Conservation (phyloP, 1,139 yeast species). For the Debaryomyces psychrophilus region DNA sequence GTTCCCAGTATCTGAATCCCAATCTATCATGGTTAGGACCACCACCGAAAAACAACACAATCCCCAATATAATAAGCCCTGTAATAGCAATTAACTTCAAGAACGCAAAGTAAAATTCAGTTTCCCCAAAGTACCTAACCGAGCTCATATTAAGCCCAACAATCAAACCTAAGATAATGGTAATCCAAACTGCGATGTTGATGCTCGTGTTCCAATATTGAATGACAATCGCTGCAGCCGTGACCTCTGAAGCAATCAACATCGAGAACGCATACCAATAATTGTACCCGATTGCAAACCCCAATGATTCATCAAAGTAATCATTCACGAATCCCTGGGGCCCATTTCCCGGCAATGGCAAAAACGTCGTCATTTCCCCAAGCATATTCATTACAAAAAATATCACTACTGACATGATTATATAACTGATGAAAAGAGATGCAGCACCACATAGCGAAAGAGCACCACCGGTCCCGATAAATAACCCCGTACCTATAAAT, state of each 20-base stretch:
- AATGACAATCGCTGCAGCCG: conserved; percentile 55
- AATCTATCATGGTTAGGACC: conserved; percentile 60
- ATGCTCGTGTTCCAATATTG: conserved; percentile 60
- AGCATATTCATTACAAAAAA: conserved; percentile 60
- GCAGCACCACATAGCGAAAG: conserved; percentile 55
- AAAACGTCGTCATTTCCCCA: conserved; percentile 64
- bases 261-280: conserved; percentile 54
- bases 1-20: conserved; percentile 66
- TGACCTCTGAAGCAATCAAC: conserved; percentile 52
- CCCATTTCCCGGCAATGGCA: conserved; percentile 55
- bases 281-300: conserved; percentile 53
- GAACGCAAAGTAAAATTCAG: conserved; percentile 68
- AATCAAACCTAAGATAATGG: conserved; percentile 47
- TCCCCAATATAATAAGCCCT: conserved; percentile 46
- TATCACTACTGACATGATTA: conserved; percentile 53
- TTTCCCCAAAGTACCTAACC: conserved; percentile 61
- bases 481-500: conserved; percentile 37
- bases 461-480: conserved; percentile 53
- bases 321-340: conserved; percentile 43
- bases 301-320: conserved; percentile 39
- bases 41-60: conserved; percentile 51
- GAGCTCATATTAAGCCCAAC: conserved; percentile 46
- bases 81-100: conserved; percentile 47
- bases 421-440: conserved; percentile 48
- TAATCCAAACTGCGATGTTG: conserved; percentile 57